Evolutionary conservation across 768 basidiomycete species (phyloP), one percentile per base, ranked within the genome.

Genomic region (Lactarius psammicola): DNA sequence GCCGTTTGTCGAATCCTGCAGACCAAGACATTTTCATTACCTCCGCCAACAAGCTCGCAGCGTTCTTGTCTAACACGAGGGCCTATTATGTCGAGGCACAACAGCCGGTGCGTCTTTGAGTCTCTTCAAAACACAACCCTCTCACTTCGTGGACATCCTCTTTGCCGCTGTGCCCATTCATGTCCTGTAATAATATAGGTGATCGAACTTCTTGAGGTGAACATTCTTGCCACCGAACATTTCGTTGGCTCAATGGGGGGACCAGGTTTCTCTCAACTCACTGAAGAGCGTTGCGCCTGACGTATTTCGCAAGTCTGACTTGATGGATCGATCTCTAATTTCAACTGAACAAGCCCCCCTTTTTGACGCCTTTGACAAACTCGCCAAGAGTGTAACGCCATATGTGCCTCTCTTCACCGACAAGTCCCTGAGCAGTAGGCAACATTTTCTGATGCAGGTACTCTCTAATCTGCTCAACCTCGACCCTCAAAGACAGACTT

Each of bases 131-230:
- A 28, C 11, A 34, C 26, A 20, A 15, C 56, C 26, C 26, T 15
- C 46, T 46, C 26, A 33, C n/a, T 36, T 51, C 34, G 55, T 58
- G 17, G 13, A 51, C 17, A 38, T 30, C n/a, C 20, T 53, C 36
- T 20, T 51, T n/a, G 20, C 40, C 6, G 4, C 17, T 46, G 40
- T 62, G 3, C 31, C 59, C 38, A 58, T 18, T 8, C 54, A 23
- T 44, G 38, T 36, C 18, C 38, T 65, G 23, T 11, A 23, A 11
- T 5, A 23, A 23, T 44, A 13, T 55, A 67, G 66, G 57, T 67
- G n/a, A 4, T 67, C 33, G 66, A 63, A 23, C 30, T 63, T 31
- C 53, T 67, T 20, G 61, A 67, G 66, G 66, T 67, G 42, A 67
- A 30, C 42, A 10, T 30, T 42, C 40, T 57, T 30, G n/a, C 6